Evolutionary conservation across 2,329 filamentous ascomycete species (phyloP).

Genomic region (Zelopaecilomyces penicillatus): DNA sequence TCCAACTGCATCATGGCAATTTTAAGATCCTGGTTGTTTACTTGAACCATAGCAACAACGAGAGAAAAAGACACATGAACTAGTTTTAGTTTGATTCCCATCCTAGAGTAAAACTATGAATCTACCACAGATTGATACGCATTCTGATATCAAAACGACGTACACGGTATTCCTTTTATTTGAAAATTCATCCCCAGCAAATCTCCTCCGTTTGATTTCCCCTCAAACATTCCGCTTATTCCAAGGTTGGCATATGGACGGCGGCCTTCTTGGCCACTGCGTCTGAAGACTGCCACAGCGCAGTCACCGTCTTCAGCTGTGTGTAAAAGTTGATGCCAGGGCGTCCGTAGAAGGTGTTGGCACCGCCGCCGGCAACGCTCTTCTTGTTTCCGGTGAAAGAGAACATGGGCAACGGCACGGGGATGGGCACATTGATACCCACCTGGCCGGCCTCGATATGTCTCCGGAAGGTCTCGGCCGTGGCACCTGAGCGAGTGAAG

Average conservation of each 20-base stretch:
- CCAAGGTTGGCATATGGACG: slow-evolving; percentile 68
- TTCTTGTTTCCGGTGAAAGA: slow-evolving; percentile 76
- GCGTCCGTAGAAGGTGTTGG: slow-evolving; percentile 91
- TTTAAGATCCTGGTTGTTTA: too few species aligned
- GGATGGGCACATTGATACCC: slow-evolving; percentile 77
- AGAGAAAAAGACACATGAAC: too few species aligned
- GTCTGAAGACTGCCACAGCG: slow-evolving; percentile 80
- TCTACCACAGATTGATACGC: too few species aligned
- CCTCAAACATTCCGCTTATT: not conserved
- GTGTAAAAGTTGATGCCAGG: slow-evolving; percentile 93
- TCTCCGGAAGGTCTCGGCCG: slow-evolving; percentile 68
- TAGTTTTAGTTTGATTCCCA: too few species aligned
- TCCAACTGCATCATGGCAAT: too few species aligned
- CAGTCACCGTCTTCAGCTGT: slow-evolving; percentile 94
- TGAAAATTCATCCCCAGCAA: too few species aligned
- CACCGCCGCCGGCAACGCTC: slow-evolving; percentile 82
- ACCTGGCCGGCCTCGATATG: slow-evolving; percentile 80
- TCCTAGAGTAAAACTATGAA: too few species aligned
- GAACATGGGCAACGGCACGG: slow-evolving; percentile 62
- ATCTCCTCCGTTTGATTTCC: not conserved
- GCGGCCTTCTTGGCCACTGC: slow-evolving; percentile 76
- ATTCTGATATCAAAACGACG: too few species aligned
- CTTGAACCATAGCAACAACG: too few species aligned
- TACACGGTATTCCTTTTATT: too few species aligned
- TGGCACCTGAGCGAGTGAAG: slow-evolving; percentile 71